A percentile compares a stretch with the other conserved stretches of the same genome.
Conservation (phyloP, 1,284 basidiomycete genomes). For the Hymenochaete sp. region DNA sequence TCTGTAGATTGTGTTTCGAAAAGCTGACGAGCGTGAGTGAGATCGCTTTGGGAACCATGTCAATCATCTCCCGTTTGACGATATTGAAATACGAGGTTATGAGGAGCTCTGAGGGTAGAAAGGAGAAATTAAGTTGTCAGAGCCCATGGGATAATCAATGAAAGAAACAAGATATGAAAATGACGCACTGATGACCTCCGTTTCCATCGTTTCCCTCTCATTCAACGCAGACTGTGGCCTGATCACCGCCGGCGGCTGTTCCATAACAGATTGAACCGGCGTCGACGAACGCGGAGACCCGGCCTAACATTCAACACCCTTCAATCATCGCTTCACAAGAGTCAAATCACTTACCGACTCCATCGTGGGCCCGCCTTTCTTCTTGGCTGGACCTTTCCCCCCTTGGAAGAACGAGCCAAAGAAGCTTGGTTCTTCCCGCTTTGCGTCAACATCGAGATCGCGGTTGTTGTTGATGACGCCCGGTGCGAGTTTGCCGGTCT, state of each 20-base stretch:
- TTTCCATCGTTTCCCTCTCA: conserved; percentile 96
- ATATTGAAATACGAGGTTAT: conserved; percentile 95
- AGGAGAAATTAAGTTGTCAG: too few relatives aligned
- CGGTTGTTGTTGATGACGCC: conserved; percentile 82
- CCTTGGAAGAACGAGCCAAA: conserved; percentile 90
- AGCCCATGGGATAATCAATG: too few relatives aligned
- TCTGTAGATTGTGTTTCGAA: conserved; percentile 89
- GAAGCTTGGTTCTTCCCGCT: conserved; percentile 87
- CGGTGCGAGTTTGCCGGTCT: conserved; percentile 53
- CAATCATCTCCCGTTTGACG: conserved; percentile 98
- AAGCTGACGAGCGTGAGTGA: conserved; percentile 87
- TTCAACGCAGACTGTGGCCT: conserved; percentile 89
- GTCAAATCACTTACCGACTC: conserved; percentile 48
- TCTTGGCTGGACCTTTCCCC: conserved; percentile 44
- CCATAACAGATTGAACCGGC: conserved; percentile 7
- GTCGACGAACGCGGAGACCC: conserved; percentile 13
- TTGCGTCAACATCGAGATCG: conserved; percentile 85
- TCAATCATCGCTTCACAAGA: conserved; percentile 5
- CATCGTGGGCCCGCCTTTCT: conserved; percentile 77
- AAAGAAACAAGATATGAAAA: conserved; percentile 7
- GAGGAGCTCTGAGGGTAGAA: conserved; percentile 56
- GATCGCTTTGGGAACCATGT: conserved; percentile 98
- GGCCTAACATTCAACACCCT: conserved; percentile 9
- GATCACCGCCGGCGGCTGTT: conserved; percentile 77
- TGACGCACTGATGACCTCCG: conserved; percentile 94